Base-by-base conservation (phyloP, 345 rosid species). In the Microcos paniculata region DNA sequence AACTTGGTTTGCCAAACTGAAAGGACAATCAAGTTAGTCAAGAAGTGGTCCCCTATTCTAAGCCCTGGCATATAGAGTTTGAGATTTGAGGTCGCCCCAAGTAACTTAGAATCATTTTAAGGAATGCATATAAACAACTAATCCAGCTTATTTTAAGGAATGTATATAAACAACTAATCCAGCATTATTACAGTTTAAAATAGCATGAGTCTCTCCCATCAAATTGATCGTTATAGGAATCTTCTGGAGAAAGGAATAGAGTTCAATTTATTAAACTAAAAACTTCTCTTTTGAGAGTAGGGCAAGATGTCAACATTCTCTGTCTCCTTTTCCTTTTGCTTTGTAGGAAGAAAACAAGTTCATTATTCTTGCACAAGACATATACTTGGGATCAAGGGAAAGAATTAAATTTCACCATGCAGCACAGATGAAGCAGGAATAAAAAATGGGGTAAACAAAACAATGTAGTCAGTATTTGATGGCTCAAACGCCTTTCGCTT, bases 201-300 rank as follows among this genome's bases (percentile, higher is more conserved):
- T 9, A 1, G 38, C n/a, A 59, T 59, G 63, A 51, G 59, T 48
- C 69, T 72, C 63, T 72, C 52, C 53, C 35, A 62, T 18, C 58
- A 51, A 75, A 51, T 70, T 72, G 76, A 73, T 77, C 81, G 73
- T 75, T 63, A 52, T 14, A 52, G 55, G 76, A 74, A 84, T 81
- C 65, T 84, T 71, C 73, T 24, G 75, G 77, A 77, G 72, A 74
- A 23, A 56, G 40, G 33, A 71, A 72, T 23, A 64, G 15, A 67
- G 31, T 58, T 78, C 76, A 80, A 56, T 38, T 52, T 58, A 68
- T 4, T 13, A 30, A 66, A 64, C 19, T 16, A 7, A 43, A 71
- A 71, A 55, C n/a, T 71, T 59, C 71, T 59, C 71, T 74, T 70
- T 69, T 48, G n/a, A 79, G 70, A 69, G 73, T 64, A 74, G 59